These are phyloP conservation scores for Canna indica DNA, from an alignment of 176 grass and related monocot genomes.

Conservation along the genomic window DNA sequence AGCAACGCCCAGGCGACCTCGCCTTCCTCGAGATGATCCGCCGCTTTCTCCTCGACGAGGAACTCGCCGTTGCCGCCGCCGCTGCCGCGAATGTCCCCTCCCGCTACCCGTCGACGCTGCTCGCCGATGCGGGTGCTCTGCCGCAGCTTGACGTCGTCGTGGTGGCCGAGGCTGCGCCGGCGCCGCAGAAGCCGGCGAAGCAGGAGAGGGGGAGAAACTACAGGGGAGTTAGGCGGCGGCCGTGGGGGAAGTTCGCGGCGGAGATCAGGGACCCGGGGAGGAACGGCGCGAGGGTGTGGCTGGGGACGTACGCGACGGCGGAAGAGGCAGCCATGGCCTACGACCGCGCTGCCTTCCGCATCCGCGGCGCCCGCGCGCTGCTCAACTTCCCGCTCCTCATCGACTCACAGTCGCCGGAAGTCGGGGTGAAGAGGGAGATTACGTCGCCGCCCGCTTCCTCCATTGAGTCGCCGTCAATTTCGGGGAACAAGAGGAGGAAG, in stretches of 20 bases:
- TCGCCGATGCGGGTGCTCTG: background rate
- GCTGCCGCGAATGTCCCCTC: constrained; percentile 27
- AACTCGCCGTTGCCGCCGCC: constrained; percentile 39
- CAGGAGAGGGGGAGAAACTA: constrained; percentile 55
- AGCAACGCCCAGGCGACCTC: background rate
- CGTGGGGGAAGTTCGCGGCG: background rate
- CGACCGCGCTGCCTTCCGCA: constrained; percentile 87
- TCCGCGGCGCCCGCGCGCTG: constrained; percentile 88
- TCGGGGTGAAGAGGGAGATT: constrained; percentile 12
- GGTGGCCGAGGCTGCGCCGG: too few relatives aligned
- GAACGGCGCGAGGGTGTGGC: constrained; percentile 91
- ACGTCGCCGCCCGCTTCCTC: too few relatives aligned
- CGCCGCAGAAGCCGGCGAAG: background rate
- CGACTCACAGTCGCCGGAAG: constrained; percentile 30
- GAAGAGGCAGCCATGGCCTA: constrained; percentile 89
- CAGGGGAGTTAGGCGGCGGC: constrained; percentile 1
- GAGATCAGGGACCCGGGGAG: constrained; percentile 60
- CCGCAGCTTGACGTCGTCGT: too few relatives aligned
- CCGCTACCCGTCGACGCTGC: constrained; percentile 31
- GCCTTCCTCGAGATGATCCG: constrained; percentile 35
- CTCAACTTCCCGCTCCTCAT: constrained; percentile 95
- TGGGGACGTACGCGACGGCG: constrained; percentile 87
- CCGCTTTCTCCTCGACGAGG: constrained; percentile 59
- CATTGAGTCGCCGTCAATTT: background rate
- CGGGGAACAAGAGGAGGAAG: constrained; percentile 35